These are phyloP conservation scores for Rhododendron williamsianum DNA, from an alignment of 148 eudicot species.

Conservation along the genomic window DNA sequence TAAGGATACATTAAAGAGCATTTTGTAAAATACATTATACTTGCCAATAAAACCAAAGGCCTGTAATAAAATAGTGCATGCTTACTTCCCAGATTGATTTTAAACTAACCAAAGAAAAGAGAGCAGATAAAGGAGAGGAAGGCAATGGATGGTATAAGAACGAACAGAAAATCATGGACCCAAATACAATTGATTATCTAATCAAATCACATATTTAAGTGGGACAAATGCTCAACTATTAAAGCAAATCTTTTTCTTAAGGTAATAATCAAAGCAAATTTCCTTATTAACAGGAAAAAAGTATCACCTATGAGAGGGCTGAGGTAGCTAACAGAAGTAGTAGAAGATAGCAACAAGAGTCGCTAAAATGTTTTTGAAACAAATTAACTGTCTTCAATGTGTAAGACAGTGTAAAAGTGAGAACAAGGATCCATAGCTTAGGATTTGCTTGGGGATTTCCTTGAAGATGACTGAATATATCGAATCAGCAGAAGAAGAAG, in stretches of 20 bases:
- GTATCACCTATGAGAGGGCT: background rate
- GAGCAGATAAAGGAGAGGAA: background rate
- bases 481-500: background rate
- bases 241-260: background rate
- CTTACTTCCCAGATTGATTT: background rate
- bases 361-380: background rate
- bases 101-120: background rate
- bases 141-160: background rate
- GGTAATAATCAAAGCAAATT: background rate
- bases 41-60: background rate
- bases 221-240: background rate
- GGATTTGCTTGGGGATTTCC: background rate
- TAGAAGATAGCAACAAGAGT: background rate
- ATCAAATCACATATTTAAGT: background rate
- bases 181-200: background rate
- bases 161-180: background rate
- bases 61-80: background rate
- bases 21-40: background rate
- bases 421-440: background rate
- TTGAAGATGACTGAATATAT: background rate
- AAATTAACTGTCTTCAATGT: background rate
- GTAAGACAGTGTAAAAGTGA: background rate
- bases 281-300: background rate
- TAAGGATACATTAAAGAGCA: background rate
- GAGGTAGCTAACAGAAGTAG: background rate